Evolutionary conservation across 257 asterid genomes (phyloP).

Genomic region (Fraxinus excelsior): DNA sequence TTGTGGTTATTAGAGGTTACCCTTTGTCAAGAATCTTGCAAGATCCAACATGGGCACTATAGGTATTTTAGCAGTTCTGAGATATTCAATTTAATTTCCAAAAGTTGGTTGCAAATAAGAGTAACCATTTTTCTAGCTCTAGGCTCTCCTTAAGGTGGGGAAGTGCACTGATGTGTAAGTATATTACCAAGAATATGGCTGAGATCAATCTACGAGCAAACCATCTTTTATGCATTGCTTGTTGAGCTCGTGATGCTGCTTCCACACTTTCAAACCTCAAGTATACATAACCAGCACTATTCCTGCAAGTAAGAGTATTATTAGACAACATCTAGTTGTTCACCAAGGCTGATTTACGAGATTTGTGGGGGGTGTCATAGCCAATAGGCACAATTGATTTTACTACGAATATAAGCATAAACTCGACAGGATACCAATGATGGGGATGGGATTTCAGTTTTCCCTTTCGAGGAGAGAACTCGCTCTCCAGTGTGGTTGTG

Average conservation of each 20-base stretch:
- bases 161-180: background rate
- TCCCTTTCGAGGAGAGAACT: background rate
- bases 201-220: constrained; percentile 94
- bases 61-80: background rate
- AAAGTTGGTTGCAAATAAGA: background rate
- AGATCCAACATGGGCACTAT: background rate
- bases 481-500: background rate
- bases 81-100: background rate
- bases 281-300: constrained; percentile 88
- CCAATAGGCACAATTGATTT: background rate
- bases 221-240: constrained; percentile 98
- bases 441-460: background rate
- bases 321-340: constrained; percentile 6
- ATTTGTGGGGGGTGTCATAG: background rate
- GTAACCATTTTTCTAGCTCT: background rate
- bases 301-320: constrained; percentile 47
- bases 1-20: background rate
- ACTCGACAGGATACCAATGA: background rate
- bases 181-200: constrained; percentile 87
- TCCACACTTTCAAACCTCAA: constrained; percentile 82
- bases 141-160: too few species aligned
- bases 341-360: background rate
- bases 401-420: background rate
- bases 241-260: constrained; percentile 86
- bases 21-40: background rate